Conservation (phyloP, 805 yeast genomes). For the Ogataea ganodermae region DNA sequence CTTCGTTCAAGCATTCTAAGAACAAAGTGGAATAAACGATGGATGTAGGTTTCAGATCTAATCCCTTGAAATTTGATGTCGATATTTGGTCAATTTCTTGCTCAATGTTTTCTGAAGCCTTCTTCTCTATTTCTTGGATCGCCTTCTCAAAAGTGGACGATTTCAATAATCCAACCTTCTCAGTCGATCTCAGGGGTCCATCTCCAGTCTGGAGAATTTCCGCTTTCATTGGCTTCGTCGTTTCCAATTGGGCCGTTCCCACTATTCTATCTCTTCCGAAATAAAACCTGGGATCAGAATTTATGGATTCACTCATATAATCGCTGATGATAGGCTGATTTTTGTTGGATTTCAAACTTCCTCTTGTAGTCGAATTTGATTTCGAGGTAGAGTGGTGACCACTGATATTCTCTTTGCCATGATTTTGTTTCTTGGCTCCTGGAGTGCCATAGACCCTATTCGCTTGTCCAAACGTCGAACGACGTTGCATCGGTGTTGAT, state of each 20-base stretch:
- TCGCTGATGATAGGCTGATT: not conserved
- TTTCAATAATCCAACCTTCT: too few relatives aligned
- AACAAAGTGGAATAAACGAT: constrained; percentile 21
- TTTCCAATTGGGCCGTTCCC: constrained; percentile 34
- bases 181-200: too few relatives aligned
- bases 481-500: too few relatives aligned
- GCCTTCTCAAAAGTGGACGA: constrained; percentile 6
- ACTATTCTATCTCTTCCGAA: constrained; percentile 24
- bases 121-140: not conserved
- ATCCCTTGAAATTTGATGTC: constrained; percentile 11
- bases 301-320: not conserved
- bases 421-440: too few relatives aligned
- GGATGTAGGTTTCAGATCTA: constrained; percentile 16
- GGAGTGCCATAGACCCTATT: too few relatives aligned
- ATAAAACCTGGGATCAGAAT: constrained; percentile 18
- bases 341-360: not conserved
- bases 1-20: constrained; percentile 17
- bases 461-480: too few relatives aligned
- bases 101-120: constrained; percentile 2
- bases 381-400: not conserved
- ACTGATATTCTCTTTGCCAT: too few relatives aligned
- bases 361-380: not conserved
- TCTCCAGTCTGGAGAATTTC: not conserved
- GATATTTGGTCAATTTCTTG: constrained; percentile 10
- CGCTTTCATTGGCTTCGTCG: not conserved